These are phyloP conservation scores for Phaseolus coccineus DNA, from an alignment of 331 rosid genomes.

Conservation along the genomic window DNA sequence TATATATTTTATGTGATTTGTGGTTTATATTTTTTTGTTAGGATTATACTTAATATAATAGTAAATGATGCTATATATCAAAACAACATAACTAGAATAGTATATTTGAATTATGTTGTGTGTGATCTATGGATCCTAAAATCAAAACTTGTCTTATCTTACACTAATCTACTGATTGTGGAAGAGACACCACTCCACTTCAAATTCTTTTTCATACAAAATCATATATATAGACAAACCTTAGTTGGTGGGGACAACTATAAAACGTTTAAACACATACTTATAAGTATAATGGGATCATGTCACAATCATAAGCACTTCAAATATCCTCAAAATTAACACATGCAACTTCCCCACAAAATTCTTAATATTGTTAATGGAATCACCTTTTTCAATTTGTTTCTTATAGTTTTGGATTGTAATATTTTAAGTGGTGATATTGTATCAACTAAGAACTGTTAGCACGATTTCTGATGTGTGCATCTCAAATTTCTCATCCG, in stretches of 20 bases:
- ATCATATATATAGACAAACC: neutral
- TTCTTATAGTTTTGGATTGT: neutral
- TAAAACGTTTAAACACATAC: constrained; percentile 3
- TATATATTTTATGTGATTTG: too few species aligned
- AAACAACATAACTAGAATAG: too few species aligned
- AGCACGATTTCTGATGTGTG: neutral
- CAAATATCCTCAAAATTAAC: constrained; percentile 25
- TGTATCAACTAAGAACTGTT: neutral
- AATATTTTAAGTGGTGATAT: neutral
- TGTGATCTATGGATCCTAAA: neutral
- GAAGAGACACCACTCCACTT: constrained; percentile 34
- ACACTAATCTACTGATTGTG: constrained; percentile 5
- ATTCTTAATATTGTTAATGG: neutral
- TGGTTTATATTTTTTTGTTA: too few species aligned
- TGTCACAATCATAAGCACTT: constrained; percentile 34
- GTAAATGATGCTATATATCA: too few species aligned
- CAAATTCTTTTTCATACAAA: neutral
- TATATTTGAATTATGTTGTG: neutral
- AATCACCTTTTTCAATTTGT: neutral
- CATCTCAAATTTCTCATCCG: neutral
- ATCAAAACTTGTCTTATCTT: neutral
- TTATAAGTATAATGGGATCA: constrained; percentile 7
- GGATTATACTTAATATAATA: too few species aligned
- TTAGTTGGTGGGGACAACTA: neutral
- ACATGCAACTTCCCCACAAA: neutral